phyloP scores from a whole-genome alignment of 139 green algal species.

The Gonium pectorale region DNA sequence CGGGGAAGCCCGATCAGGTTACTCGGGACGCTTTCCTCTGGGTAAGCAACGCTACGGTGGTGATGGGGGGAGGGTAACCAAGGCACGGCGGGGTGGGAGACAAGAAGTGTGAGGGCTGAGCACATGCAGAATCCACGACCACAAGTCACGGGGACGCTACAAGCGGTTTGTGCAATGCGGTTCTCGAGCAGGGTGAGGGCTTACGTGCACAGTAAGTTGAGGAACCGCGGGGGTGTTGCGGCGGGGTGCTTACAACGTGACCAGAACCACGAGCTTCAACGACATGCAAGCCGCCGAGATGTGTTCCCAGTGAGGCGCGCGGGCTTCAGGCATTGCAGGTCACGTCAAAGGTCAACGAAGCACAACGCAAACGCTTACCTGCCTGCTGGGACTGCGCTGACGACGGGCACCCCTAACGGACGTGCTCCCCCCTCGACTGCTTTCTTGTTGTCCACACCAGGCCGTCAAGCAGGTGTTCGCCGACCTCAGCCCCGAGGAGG shows the following conservation, averaged over 20 bases:
- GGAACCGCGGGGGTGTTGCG: too few species aligned
- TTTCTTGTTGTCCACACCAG: background rate
- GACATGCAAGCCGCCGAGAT: too few species aligned
- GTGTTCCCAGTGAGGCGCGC: too few species aligned
- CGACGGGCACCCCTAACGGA: background rate
- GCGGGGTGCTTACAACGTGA: too few species aligned
- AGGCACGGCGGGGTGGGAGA: too few species aligned
- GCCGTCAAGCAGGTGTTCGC: background rate
- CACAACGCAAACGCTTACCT: background rate
- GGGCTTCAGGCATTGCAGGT: background rate
- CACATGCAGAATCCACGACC: background rate
- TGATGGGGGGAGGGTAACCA: background rate
- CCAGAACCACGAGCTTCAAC: too few species aligned
- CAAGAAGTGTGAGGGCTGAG: too few species aligned
- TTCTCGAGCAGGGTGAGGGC: too few species aligned
- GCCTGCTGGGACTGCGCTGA: background rate
- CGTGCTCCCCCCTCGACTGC: background rate
- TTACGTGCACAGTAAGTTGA: background rate
- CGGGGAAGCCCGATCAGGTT: background rate
- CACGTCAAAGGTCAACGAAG: background rate
- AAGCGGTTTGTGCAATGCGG: too few species aligned
- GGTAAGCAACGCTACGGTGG: background rate
- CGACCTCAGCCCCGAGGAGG: background rate
- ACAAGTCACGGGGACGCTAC: background rate
- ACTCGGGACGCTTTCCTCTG: background rate